A percentile compares a stretch with the other conserved stretches of the same genome.
Evolutionary conservation across 2,329 filamentous ascomycete species (phyloP).

Genomic region (Alternaria angustiovoidea): DNA sequence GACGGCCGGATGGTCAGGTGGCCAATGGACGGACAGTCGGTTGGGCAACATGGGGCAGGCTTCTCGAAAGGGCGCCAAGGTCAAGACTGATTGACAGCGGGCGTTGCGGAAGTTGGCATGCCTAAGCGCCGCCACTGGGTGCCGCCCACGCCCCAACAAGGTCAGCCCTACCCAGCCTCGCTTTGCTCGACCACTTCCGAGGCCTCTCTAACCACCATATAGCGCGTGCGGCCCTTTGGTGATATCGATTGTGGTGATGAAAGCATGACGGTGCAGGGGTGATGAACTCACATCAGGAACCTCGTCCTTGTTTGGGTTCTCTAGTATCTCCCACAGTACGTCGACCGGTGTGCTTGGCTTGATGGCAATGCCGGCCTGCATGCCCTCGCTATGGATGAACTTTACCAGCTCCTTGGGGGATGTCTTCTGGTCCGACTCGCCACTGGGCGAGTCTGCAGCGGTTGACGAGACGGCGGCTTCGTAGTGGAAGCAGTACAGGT

Average conservation of each 20-base stretch:
- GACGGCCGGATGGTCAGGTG: conserved; percentile 1
- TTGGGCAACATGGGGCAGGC: conserved; percentile 19
- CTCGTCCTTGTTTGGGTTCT: conserved; percentile 74
- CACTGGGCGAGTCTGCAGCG: conserved; percentile 80
- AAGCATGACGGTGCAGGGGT: conserved; percentile 6
- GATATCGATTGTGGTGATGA: conserved; percentile 24
- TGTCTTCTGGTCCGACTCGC: conserved; percentile 73
- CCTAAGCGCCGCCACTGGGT: conserved; percentile 45
- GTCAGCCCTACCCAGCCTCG: conserved; percentile 33
- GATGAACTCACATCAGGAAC: conserved; percentile 79
- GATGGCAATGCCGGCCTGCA: conserved; percentile 93
- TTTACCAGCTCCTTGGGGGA: conserved; percentile 84
- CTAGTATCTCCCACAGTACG: conserved; percentile 89
- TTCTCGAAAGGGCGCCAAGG: conserved; percentile 28
- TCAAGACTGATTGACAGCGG: conserved; percentile 25
- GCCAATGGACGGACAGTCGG: conserved; percentile 18
- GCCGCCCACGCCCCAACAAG: conserved; percentile 35
- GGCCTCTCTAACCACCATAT: conserved; percentile 23
- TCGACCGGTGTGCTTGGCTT: conserved; percentile 92
- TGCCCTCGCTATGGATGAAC: conserved; percentile 87
- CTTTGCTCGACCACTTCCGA: conserved; percentile 18
- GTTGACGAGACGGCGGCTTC: conserved; percentile 88
- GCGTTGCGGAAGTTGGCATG: conserved; percentile 25
- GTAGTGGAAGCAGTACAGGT: conserved; percentile 99
- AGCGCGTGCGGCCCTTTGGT: conserved; percentile 21